These are phyloP conservation scores for Vicia sativa DNA, from an alignment of 306 rosid species.

Conservation along the genomic window DNA sequence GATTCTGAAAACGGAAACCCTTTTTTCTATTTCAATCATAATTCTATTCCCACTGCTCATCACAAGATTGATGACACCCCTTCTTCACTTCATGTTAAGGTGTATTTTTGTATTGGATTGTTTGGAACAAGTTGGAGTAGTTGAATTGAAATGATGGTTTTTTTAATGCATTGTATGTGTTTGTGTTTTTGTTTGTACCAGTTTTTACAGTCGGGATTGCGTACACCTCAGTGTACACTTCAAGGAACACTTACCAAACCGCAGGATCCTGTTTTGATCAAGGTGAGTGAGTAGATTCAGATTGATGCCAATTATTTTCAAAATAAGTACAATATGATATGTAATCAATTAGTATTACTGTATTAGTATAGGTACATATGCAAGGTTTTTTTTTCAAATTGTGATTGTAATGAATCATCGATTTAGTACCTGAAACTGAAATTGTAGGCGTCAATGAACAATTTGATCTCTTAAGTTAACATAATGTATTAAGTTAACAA, in stretches of 20 bases:
- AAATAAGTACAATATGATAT: not conserved
- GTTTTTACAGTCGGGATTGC: constrained; percentile 73
- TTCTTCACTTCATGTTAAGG: constrained; percentile 89
- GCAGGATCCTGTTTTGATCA: constrained; percentile 44
- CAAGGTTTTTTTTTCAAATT: not conserved
- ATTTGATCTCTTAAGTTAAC: not conserved
- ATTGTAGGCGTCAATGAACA: not conserved
- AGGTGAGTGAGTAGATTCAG: constrained; percentile 48
- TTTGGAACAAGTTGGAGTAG: not conserved
- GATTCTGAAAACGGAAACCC: constrained; percentile 77
- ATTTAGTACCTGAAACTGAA: not conserved
- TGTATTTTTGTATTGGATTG: constrained; percentile 34
- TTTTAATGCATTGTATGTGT: not conserved
- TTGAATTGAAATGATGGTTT: not conserved
- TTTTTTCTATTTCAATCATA: constrained; percentile 58
- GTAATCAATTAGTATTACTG: not conserved
- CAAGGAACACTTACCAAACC: constrained; percentile 80
- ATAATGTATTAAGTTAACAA: no score
- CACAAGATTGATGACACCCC: constrained; percentile 31
- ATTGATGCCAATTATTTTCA: not conserved
- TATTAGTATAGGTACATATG: not conserved
- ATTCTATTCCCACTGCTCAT: constrained; percentile 5
- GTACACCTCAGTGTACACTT: constrained; percentile 89
- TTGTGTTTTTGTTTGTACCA: constrained; percentile 42
- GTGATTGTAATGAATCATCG: not conserved